Evolutionary conservation across 179 eudicot genomes (phyloP).

Genomic region (Beta corolliflora): DNA sequence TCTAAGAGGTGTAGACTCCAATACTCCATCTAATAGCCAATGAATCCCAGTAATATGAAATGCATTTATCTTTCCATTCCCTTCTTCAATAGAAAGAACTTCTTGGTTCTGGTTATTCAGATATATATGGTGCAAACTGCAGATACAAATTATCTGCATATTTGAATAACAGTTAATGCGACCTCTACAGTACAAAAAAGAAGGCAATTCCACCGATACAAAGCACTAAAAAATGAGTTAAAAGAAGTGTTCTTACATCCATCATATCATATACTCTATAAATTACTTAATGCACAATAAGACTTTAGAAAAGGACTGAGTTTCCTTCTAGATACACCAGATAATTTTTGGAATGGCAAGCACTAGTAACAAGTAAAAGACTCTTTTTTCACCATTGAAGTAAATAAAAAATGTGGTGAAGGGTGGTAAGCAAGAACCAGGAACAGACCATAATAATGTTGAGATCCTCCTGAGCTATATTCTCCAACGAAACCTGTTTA

Average conservation of each 20-base stretch:
- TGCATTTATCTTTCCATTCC: too few relatives aligned
- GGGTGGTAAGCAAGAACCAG: neutral
- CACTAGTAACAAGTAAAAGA: too few relatives aligned
- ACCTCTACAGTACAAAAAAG: neutral
- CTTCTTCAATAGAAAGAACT: too few relatives aligned
- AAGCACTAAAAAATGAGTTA: neutral
- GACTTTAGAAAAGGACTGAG: neutral
- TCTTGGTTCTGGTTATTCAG: too few relatives aligned
- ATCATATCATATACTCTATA: neutral
- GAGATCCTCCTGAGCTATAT: slow-evolving; percentile 96
- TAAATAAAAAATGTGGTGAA: neutral
- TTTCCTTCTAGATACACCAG: neutral
- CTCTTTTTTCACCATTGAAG: neutral
- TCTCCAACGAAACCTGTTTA: slow-evolving; percentile 95
- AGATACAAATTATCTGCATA: too few relatives aligned
- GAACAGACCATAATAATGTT: slow-evolving; percentile 85
- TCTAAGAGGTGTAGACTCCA: too few relatives aligned
- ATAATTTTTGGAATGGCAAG: neutral
- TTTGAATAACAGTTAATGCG: neutral
- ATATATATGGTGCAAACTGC: too few relatives aligned
- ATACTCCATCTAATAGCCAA: too few relatives aligned
- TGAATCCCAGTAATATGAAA: too few relatives aligned
- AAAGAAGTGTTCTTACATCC: neutral
- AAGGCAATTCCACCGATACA: neutral
- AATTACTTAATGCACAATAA: neutral